Evolutionary conservation across 129 eudicot species (phyloP), one percentile per base, ranked within the genome.

Genomic region (Flaveria robusta): DNA sequence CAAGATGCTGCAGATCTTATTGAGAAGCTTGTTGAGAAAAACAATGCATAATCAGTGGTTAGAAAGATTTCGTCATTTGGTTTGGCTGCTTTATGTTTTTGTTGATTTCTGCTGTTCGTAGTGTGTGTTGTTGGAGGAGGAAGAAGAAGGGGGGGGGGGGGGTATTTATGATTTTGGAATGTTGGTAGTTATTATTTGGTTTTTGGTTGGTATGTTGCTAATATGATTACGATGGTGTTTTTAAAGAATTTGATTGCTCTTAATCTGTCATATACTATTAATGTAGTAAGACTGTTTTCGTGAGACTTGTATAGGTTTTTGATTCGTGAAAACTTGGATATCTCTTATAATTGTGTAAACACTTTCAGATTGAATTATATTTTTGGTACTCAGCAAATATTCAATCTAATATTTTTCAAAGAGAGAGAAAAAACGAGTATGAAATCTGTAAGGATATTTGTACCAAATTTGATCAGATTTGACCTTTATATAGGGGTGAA

Each of bases 1-100:
- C 83, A 81, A 19, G 91, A 87, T 29, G 88, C 91, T 31, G 86
- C 91, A n/a, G 86, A 84, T 74, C 86, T 84, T 67, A 87, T 87
- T 39, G 91, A 87, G 84, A 77, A 84, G 79, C 79, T 80, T 9
- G 22, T 46, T 13, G 79, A 80, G 51, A 74, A 80, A 66, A 47
- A 1, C 72, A 77, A 46, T 39, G 83, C 79, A 3, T 80, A 73
- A 80, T 55, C 24, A 18, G 23, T 18, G 54, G 58, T 54, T 77
- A 41, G 56, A 41, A 43, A 78, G 64, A 18, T 59, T 46, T 15
- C 10, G 12, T 20, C 6, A 15, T 23, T 10, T 1, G 1, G 27
- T 0, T 24, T 24, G 27, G 27, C 47, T 55, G 12, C 23, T 52
- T 67, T 43, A 52, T 78, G 76, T 78, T 66, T 66, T 59, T 74